phyloP scores from a whole-genome alignment of 768 basidiomycete species.

The Lanmaoa rubissima region DNA sequence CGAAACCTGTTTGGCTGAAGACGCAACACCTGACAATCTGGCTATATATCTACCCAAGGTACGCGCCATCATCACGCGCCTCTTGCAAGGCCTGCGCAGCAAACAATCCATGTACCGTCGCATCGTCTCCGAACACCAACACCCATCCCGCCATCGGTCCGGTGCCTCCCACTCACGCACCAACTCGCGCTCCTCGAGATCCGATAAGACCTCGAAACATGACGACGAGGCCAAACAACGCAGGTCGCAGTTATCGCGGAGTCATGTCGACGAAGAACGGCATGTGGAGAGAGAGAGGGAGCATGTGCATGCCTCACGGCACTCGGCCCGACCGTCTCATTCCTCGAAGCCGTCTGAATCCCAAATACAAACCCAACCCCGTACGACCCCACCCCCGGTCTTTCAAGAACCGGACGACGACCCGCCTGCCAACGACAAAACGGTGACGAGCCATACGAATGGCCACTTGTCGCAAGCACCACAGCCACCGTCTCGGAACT shows the following conservation, averaged over 20 bases:
- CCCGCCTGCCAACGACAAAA: conserved; percentile 13
- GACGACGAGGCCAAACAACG: conserved; percentile 44
- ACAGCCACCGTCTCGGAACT: conserved; percentile 18
- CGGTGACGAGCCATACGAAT: conserved; percentile 4
- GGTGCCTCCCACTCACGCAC: conserved; percentile 50
- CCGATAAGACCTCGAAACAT: conserved; percentile 37
- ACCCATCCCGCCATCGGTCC: conserved; percentile 41
- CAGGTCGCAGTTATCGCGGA: conserved; percentile 48
- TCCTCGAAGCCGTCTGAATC: conserved; percentile 37
- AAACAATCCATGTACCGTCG: conserved; percentile 90
- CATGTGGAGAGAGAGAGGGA: conserved; percentile 39
- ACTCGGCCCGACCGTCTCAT: conserved; percentile 42
- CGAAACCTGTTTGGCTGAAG: conserved; percentile 89
- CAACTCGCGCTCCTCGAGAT: conserved; percentile 58
- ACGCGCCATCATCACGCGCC: conserved; percentile 85
- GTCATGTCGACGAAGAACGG: conserved; percentile 38
- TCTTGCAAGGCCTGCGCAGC: conserved; percentile 88
- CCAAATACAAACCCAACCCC: conserved; percentile 29
- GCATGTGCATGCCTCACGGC: conserved; percentile 35
- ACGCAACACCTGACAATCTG: conserved; percentile 81
- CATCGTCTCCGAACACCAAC: conserved; percentile 61
- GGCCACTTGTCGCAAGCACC: conserved; percentile 10
- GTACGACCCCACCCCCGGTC: conserved; percentile 27
- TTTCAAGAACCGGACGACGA: conserved; percentile 35
- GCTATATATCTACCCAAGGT: conserved; percentile 89